Evolutionary conservation across 352 stramenopile species (phyloP).

Genomic region (Globisporangium megalacanthum): DNA sequence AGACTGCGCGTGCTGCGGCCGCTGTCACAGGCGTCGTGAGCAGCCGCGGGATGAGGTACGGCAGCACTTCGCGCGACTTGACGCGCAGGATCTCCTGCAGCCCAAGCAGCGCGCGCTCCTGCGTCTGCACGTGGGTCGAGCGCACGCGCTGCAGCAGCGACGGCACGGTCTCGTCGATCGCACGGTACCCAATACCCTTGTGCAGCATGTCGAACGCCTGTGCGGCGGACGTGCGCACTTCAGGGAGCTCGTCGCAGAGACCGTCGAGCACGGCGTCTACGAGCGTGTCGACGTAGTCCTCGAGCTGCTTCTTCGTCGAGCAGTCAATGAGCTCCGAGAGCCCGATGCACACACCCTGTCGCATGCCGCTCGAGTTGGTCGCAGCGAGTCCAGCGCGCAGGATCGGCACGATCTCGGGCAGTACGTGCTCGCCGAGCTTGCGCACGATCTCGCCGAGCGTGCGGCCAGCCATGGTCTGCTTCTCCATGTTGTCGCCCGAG

Average conservation of each 20-base stretch:
- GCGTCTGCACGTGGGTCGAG: constrained; percentile 45
- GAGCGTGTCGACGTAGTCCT: constrained; percentile 96
- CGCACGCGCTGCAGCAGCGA: constrained; percentile 94
- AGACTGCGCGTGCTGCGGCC: constrained; percentile 89
- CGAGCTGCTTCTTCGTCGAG: constrained; percentile 94
- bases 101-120: constrained; percentile 92
- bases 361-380: constrained; percentile 56
- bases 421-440: constrained; percentile 98
- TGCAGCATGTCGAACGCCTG: constrained; percentile 98
- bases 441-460: constrained; percentile 98
- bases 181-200: constrained; percentile 91
- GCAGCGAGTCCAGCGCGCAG: constrained; percentile 91
- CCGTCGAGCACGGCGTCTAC: constrained; percentile 97
- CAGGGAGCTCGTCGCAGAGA: constrained; percentile 92
- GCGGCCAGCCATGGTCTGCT: constrained; percentile 86
- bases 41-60: constrained; percentile 96
- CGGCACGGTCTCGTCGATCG: constrained; percentile 97
- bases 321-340: constrained; percentile 97
- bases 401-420: constrained; percentile 98
- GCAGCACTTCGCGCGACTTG: constrained; percentile 95
- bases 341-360: constrained; percentile 96
- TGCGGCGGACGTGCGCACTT: constrained; percentile 90
- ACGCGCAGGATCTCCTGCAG: constrained; percentile 97
- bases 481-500: constrained; percentile 85
- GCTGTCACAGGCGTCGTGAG: constrained; percentile 89